Percentiles rank a stretch among this genome's conserved stretches.
Evolutionary conservation across 2,329 filamentous ascomycete genomes (phyloP).

Genomic region (Xylariaceae sp.): DNA sequence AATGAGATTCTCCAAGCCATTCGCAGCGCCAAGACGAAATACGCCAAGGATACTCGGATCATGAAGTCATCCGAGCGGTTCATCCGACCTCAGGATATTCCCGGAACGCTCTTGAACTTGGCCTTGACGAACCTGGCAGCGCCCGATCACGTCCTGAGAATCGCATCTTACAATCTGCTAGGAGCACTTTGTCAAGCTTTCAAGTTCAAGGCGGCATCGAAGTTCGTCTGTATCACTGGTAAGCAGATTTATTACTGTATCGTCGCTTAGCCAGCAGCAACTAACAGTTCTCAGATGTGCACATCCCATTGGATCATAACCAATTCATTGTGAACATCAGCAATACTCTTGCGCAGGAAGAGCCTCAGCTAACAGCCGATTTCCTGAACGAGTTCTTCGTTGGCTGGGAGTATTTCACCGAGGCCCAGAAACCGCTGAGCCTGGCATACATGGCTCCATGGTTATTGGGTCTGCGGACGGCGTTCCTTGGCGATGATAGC

Average conservation of each 20-base stretch:
- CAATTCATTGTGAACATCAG: conserved; percentile 62
- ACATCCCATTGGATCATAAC: conserved; percentile 57
- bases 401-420: conserved; percentile 64
- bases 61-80: conserved; percentile 60
- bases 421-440: conserved; percentile 61
- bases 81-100: conserved; percentile 64
- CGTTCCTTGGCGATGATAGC: conserved; percentile 51
- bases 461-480: conserved; percentile 56
- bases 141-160: conserved; percentile 52
- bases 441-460: conserved; percentile 67
- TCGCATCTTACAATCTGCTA: conserved; percentile 63
- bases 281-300: conserved; percentile 45
- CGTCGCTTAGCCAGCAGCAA: neutral
- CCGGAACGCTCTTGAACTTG: conserved; percentile 62
- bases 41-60: conserved; percentile 57
- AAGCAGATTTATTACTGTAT: conserved; percentile 17
- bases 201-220: conserved; percentile 58
- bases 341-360: conserved; percentile 55
- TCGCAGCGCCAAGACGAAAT: conserved; percentile 56
- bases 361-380: conserved; percentile 62
- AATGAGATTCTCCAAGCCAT: conserved; percentile 59
- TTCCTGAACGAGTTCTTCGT: conserved; percentile 71
- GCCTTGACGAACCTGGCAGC: conserved; percentile 63
- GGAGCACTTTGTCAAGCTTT: conserved; percentile 63
- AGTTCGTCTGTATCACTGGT: conserved; percentile 59